phyloP scores from a whole-genome alignment of 768 basidiomycete species.

The Lactarius tabidus region DNA sequence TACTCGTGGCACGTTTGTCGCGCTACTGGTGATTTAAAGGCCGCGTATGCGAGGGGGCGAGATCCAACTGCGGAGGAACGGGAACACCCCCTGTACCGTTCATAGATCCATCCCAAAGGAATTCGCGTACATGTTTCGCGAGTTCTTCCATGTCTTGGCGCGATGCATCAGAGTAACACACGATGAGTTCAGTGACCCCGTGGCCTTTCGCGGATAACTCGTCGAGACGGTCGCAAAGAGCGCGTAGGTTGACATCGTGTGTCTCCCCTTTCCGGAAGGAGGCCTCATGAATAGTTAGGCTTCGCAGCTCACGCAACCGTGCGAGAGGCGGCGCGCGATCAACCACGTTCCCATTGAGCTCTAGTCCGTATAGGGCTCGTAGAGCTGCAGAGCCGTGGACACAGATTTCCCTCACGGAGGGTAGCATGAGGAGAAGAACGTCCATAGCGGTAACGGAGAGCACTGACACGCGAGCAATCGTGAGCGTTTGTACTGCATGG shows the following conservation, averaged over 20 bases:
- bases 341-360: background rate
- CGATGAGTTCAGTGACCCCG: slow-evolving; percentile 16
- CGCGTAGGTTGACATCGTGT: slow-evolving; percentile 11
- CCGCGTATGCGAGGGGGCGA: background rate
- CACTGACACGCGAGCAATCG: slow-evolving; percentile 21
- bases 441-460: slow-evolving; percentile 13
- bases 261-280: slow-evolving; percentile 14
- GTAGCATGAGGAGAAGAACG: slow-evolving; percentile 17
- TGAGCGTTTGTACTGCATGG: slow-evolving; percentile 20
- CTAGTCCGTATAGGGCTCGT: slow-evolving; percentile 19
- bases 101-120: slow-evolving; percentile 26
- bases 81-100: slow-evolving; percentile 19
- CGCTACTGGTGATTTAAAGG: background rate
- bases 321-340: slow-evolving; percentile 11
- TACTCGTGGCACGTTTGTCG: background rate
- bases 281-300: slow-evolving; percentile 21
- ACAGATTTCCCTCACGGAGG: slow-evolving; percentile 21
- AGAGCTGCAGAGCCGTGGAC: slow-evolving; percentile 24
- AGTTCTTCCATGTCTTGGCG: slow-evolving; percentile 25
- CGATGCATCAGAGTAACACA: slow-evolving; percentile 25
- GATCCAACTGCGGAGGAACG: slow-evolving; percentile 7
- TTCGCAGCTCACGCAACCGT: slow-evolving; percentile 15
- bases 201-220: slow-evolving; percentile 5
- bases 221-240: slow-evolving; percentile 15
- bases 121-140: slow-evolving; percentile 10